phyloP scores from a whole-genome alignment of 441 rosid genomes.

The Syzygium malaccense region DNA sequence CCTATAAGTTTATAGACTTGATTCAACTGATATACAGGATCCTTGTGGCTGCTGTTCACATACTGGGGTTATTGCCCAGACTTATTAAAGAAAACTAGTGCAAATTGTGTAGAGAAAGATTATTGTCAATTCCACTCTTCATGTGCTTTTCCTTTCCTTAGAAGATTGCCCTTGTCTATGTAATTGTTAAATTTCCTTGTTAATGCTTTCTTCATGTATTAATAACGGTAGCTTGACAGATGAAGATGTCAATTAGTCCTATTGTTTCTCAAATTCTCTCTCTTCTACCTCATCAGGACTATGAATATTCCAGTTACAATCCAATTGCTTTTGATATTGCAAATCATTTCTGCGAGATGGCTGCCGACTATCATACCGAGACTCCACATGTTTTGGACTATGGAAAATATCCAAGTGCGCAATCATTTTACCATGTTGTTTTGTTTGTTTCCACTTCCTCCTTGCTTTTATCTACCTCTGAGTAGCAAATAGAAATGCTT shows the following conservation, averaged over 20 bases:
- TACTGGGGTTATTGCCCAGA: not conserved
- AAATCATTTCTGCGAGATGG: conserved; percentile 99
- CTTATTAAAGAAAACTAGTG: not conserved
- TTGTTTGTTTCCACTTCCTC: not conserved
- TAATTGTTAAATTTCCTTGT: not conserved
- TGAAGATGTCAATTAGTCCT: not conserved
- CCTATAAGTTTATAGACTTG: not conserved
- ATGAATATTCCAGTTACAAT: conserved; percentile 87
- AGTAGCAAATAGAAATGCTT: not conserved
- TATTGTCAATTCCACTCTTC: not conserved
- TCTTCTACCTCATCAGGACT: conserved; percentile 45
- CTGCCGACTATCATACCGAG: conserved; percentile 86
- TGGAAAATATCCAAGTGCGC: conserved; percentile 70
- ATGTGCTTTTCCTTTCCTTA: not conserved
- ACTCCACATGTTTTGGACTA: conserved; percentile 85
- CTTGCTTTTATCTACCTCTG: not conserved
- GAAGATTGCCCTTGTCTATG: not conserved
- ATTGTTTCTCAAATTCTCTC: not conserved
- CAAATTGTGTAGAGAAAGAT: not conserved
- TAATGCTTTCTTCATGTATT: not conserved
- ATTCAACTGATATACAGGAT: not conserved
- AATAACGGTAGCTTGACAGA: not conserved
- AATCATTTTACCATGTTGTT: not conserved
- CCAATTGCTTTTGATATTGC: conserved; percentile 87
- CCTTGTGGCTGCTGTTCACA: not conserved